Conservation (phyloP, 768 basidiomycete species). For the Lactarius sp. region DNA sequence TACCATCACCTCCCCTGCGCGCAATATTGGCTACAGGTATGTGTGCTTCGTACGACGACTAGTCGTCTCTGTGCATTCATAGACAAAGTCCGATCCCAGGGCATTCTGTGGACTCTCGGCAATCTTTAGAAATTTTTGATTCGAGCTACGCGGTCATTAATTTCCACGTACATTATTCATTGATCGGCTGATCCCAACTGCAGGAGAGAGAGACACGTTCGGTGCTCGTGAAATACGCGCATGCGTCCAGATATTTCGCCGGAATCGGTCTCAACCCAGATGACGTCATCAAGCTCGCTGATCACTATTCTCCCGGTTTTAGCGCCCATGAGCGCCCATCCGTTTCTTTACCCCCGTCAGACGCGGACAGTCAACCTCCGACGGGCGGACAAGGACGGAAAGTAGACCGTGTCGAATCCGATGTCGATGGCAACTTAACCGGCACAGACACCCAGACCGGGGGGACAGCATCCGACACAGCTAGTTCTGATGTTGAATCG, state of each 20-base stretch:
- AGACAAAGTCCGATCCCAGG: background rate
- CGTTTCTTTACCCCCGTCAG: background rate
- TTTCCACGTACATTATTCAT: background rate
- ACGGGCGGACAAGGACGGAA: background rate
- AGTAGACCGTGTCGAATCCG: background rate
- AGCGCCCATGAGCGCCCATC: conserved; percentile 14
- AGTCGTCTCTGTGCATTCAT: background rate
- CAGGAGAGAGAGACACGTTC: conserved; percentile 31
- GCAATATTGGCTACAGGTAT: background rate
- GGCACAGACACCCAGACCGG: conserved; percentile 4
- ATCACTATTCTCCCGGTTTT: conserved; percentile 26
- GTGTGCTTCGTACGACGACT: background rate
- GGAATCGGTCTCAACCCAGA: conserved; percentile 34
- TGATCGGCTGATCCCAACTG: background rate
- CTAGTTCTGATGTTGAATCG: conserved; percentile 25
- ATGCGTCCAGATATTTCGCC: conserved; percentile 29
- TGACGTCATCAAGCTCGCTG: conserved; percentile 27
- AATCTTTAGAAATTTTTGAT: conserved; percentile 26
- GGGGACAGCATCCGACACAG: conserved; percentile 22
- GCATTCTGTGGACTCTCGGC: background rate
- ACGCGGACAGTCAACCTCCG: background rate
- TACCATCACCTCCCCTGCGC: background rate
- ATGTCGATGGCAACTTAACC: conserved; percentile 1
- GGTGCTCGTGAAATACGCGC: conserved; percentile 33
- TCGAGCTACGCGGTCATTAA: conserved; percentile 26